Percentiles rank a stretch among this genome's conserved stretches.
Conservation (phyloP, 2,329 filamentous ascomycete genomes). For the Sodiomyces alkalinus region DNA sequence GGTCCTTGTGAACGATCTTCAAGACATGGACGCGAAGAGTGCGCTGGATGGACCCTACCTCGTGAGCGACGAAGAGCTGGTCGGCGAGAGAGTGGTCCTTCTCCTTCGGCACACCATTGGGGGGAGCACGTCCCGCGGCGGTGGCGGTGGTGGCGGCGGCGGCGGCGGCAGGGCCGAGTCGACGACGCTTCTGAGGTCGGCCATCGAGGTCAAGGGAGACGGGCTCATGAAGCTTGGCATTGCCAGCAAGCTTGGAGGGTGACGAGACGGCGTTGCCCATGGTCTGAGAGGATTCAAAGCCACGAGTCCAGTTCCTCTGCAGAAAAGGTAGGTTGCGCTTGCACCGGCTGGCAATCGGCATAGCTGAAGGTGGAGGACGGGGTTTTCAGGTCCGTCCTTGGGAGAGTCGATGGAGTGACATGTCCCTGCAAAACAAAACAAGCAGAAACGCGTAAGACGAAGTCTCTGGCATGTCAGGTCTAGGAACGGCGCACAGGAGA, state of each 20-base stretch:
- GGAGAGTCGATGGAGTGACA: no score
- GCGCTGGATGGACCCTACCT: conserved; percentile 19
- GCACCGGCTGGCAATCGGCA: conserved; percentile 31
- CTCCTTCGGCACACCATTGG: not conserved
- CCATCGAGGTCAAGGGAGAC: conserved; percentile 10
- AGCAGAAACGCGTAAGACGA: no score
- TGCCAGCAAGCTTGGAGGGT: conserved; percentile 19
- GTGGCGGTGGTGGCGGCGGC: conserved; percentile 13
- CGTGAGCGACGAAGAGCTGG: conserved; percentile 16
- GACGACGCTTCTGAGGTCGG: conserved; percentile 34
- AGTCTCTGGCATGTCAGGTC: no score
- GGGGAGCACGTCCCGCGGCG: not conserved
- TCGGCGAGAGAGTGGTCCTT: conserved; percentile 14
- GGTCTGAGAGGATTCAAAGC: conserved; percentile 26
- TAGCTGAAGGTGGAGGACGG: conserved; percentile 23
- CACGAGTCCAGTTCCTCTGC: conserved; percentile 36
- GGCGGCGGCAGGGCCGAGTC: conserved; percentile 24
- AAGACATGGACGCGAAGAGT: conserved; percentile 36
- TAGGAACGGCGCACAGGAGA: no score
- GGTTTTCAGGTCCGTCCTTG: no score
- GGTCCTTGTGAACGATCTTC: conserved; percentile 34
- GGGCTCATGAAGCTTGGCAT: conserved; percentile 9
- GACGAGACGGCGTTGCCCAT: conserved; percentile 30
- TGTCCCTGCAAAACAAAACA: no score
- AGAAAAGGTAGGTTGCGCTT: conserved; percentile 37